phyloP scores from a whole-genome alignment of 2,329 filamentous ascomycete species.

The Erysiphe neolycopersici region DNA sequence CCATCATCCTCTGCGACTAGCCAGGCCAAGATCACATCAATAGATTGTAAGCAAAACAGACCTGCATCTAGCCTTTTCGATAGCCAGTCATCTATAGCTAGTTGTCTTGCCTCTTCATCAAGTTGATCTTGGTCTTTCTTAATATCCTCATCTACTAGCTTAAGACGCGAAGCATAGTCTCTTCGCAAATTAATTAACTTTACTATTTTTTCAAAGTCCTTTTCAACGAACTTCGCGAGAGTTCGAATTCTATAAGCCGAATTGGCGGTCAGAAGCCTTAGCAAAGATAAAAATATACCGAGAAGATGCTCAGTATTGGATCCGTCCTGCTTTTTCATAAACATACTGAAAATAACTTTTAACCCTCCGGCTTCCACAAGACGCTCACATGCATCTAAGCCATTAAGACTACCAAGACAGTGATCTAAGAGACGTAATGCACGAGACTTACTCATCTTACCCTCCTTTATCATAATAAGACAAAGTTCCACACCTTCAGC shows the following conservation, averaged over 20 bases:
- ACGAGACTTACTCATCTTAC: constrained; percentile 53
- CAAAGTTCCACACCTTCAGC: constrained; percentile 81
- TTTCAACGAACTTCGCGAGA: constrained; percentile 87
- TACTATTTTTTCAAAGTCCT: constrained; percentile 62
- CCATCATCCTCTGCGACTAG: constrained; percentile 69
- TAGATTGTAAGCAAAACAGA: constrained; percentile 53
- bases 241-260: constrained; percentile 56
- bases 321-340: constrained; percentile 55
- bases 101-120: constrained; percentile 30
- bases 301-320: constrained; percentile 54
- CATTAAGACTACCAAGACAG: constrained; percentile 32
- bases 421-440: constrained; percentile 69
- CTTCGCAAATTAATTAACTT: constrained; percentile 45
- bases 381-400: constrained; percentile 39
- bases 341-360: constrained; percentile 61
- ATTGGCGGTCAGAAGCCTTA: constrained; percentile 53
- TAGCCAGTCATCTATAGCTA: constrained; percentile 43
- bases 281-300: constrained; percentile 57
- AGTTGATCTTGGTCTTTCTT: constrained; percentile 26
- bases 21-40: constrained; percentile 76
- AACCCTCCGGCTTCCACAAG: constrained; percentile 65
- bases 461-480: constrained; percentile 75
- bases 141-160: constrained; percentile 35
- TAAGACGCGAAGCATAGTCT: constrained; percentile 38
- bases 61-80: constrained; percentile 58